Percentiles rank a stretch among this genome's conserved stretches.
Conservation (phyloP, 2,329 filamentous ascomycete genomes). For the Sarocladiaceae sp. region DNA sequence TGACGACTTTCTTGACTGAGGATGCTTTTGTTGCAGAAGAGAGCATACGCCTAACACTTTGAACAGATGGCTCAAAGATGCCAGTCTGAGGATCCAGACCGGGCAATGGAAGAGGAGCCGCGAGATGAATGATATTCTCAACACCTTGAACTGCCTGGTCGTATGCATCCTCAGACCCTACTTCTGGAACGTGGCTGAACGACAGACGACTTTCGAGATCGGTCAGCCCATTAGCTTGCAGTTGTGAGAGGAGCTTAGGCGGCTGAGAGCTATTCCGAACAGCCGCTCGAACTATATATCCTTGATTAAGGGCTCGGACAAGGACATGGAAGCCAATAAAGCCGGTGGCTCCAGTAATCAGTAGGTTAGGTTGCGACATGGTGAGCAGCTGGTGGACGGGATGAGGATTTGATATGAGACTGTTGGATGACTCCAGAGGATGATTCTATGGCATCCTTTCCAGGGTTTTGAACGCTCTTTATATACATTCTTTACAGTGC, state of each 20-base stretch:
- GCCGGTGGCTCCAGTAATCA: conserved; percentile 25
- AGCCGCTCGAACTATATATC: conserved; percentile 23
- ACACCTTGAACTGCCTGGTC: conserved; percentile 32
- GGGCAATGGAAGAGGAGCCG: conserved; percentile 18
- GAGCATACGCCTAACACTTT: not conserved
- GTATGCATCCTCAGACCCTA: conserved; percentile 29
- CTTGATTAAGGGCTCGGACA: conserved; percentile 17
- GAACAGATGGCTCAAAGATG: not conserved
- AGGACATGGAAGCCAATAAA: conserved; percentile 23
- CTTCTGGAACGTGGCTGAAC: conserved; percentile 28
- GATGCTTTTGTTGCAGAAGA: no score
- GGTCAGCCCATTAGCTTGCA: no score
- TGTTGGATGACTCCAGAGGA: no score
- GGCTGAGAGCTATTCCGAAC: conserved; percentile 17
- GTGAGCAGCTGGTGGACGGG: no score
- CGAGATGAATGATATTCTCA: conserved; percentile 29
- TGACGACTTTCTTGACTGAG: no score
- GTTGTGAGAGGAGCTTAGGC: conserved; percentile 10
- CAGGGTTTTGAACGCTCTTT: no score
- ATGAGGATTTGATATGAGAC: no score
- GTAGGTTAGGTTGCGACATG: no score
- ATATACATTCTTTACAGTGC: no score
- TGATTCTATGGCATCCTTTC: no score
- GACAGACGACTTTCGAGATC: conserved; percentile 10
- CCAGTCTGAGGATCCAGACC: no score